Conservation (phyloP, 352 stramenopile genomes). For the Pythium vanterpoolii region DNA sequence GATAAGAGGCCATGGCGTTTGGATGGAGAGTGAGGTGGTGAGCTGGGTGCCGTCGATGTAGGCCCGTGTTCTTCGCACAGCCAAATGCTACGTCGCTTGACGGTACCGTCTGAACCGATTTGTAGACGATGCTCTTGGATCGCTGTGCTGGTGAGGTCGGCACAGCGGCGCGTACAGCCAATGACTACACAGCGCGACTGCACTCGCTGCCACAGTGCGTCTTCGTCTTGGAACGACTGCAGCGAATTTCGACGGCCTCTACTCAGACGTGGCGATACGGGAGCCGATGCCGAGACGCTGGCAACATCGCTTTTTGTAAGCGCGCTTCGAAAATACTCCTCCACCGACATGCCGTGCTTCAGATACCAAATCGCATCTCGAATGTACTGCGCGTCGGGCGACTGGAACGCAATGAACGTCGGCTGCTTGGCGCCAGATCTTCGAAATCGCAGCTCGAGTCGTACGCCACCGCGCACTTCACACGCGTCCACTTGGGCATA, state of each 20-base stretch:
- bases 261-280: not conserved
- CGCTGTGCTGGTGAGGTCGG: not conserved
- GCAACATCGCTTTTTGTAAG: not conserved
- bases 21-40: conserved; percentile 27
- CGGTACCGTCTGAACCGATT: not conserved
- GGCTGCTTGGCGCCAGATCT: conserved; percentile 55
- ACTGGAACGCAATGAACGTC: conserved; percentile 54
- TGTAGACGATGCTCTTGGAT: not conserved
- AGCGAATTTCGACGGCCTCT: conserved; percentile 25
- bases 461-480: conserved; percentile 29
- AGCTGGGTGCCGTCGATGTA: conserved; percentile 15
- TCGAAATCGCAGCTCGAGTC: conserved; percentile 53
- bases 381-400: conserved; percentile 51
- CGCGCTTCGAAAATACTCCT: conserved; percentile 25
- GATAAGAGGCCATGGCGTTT: conserved; percentile 30
- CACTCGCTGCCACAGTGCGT: conserved; percentile 35
- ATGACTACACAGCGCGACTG: conserved; percentile 50
- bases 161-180: conserved; percentile 32
- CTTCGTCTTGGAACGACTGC: conserved; percentile 39
- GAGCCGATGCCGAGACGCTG: not conserved
- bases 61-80: conserved; percentile 18
- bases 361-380: conserved; percentile 67
- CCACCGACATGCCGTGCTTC: conserved; percentile 41
- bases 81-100: conserved; percentile 9
- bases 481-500: conserved; percentile 60